Evolutionary conservation across 495 filamentous ascomycete species (phyloP), one percentile per base, ranked within the genome.

Genomic region (Parathielavia appendiculata): DNA sequence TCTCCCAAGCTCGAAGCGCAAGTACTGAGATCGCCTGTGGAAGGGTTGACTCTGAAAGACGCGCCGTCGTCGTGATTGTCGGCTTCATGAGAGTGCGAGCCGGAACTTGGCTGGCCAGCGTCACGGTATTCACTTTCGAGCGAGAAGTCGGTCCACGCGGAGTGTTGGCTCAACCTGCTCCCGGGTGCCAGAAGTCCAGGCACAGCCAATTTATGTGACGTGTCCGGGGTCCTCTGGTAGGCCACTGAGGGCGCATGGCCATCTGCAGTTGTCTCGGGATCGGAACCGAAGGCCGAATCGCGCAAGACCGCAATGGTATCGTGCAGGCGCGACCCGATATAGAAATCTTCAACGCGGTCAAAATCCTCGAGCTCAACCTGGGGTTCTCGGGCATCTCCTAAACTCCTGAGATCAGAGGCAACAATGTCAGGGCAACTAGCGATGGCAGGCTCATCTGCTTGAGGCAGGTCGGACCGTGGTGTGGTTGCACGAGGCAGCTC

Each of bases 141-240:
- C 1, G 80, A 79, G 56, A 76, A 77, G 68, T 83, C 78, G n/a
- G 80, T 83, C 80, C 80, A 83, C 14, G 73, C 67, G 13, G 79
- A 79, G 23, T 74, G 71, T 35, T 77, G 73, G 56, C 80, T 83
- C 20, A 70, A 62, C n/a, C 78, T 74, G 58, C 79, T 76, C 49
- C 69, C 68, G 7, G 75, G 76, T 9, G 71, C 67, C 7, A 76
- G 70, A 35, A 75, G 71, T 41, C 69, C 70, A 32, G 77, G 77
- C 11, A 79, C 69, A 4, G 67, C 64, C 34, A 79, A 61, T 44
- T 66, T 75, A 61, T 69, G 70, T 30, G 69, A 67, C 46, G 62
- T 62, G 39, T 67, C 66, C 13, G 56, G 59, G 11, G 62, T 56
- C 26, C 52, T 62, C n/a, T 67, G 66, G 53, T 61, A 58, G 5